Evolutionary conservation across 805 yeast species (phyloP).

Genomic region (Monosporozyma solicola): DNA sequence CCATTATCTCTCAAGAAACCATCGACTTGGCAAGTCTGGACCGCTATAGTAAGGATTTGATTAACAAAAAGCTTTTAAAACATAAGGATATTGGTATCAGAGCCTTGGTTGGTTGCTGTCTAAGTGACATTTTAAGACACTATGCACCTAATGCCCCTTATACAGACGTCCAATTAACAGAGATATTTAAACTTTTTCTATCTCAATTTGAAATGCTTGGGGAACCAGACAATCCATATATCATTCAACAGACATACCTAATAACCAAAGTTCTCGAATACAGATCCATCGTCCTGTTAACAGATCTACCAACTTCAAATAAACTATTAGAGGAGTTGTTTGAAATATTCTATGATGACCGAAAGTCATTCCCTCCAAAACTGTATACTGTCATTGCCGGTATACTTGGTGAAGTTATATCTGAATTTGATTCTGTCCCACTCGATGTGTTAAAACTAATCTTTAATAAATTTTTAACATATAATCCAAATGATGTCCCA

Average conservation of each 20-base stretch:
- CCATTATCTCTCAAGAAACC: conserved; percentile 51
- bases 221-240: conserved; percentile 51
- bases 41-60: conserved; percentile 41
- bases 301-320: conserved; percentile 62
- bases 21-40: conserved; percentile 41
- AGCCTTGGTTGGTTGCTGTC: conserved; percentile 60
- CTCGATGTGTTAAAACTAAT: conserved; percentile 51
- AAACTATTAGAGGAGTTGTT: conserved; percentile 48
- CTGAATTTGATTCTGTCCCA: conserved; percentile 62
- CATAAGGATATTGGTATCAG: conserved; percentile 63
- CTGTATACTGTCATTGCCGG: conserved; percentile 59
- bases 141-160: conserved; percentile 90
- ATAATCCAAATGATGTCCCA: conserved; percentile 22
- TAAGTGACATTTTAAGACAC: conserved; percentile 65
- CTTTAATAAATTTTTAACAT: conserved; percentile 50
- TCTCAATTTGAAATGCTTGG: conserved; percentile 49
- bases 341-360: conserved; percentile 46
- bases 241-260: conserved; percentile 53
- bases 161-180: conserved; percentile 51
- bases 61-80: conserved; percentile 47
- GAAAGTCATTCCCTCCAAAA: conserved; percentile 40
- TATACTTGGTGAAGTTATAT: conserved; percentile 62
- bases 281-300: conserved; percentile 59
- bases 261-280: conserved; percentile 66
- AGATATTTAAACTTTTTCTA: conserved; percentile 58